Percentiles rank a stretch among this genome's conserved stretches.
These are phyloP conservation scores for Aspergillus sclerotioniger DNA, from an alignment of 495 filamentous ascomycete genomes.

Conservation along the genomic window DNA sequence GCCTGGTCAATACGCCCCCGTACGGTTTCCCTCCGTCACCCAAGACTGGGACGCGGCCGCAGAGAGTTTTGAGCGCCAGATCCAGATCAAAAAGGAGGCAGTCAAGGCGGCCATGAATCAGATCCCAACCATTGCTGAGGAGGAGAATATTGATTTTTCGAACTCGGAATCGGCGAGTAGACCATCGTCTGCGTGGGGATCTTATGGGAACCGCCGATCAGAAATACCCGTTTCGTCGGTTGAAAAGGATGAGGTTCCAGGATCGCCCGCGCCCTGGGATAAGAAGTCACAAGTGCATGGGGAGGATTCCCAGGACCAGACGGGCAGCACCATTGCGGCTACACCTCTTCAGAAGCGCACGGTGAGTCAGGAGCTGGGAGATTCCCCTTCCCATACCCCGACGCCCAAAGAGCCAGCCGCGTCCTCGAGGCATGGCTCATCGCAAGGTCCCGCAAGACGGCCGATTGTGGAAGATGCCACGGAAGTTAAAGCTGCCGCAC, in stretches of 20 bases:
- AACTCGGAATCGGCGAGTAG: background rate
- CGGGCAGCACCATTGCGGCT: background rate
- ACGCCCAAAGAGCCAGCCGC: background rate
- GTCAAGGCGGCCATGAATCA: slow-evolving; percentile 10
- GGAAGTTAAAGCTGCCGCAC: background rate
- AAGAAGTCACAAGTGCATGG: background rate
- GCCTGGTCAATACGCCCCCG: slow-evolving; percentile 16
- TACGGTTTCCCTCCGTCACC: slow-evolving; percentile 34
- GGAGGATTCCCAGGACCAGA: background rate
- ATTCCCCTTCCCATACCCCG: slow-evolving; percentile 14
- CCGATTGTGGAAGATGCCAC: background rate
- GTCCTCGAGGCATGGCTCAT: background rate
- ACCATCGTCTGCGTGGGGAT: background rate
- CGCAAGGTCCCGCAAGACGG: background rate
- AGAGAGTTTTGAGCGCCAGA: slow-evolving; percentile 13
- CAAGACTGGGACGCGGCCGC: slow-evolving; percentile 35
- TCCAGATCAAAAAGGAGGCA: slow-evolving; percentile 15
- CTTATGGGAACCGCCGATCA: slow-evolving; percentile 1
- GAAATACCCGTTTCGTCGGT: slow-evolving; percentile 29
- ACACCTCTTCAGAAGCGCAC: slow-evolving; percentile 12
- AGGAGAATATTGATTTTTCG: slow-evolving; percentile 6
- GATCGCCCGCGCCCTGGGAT: slow-evolving; percentile 8
- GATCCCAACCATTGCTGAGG: slow-evolving; percentile 12
- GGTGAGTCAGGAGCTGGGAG: slow-evolving; percentile 30
- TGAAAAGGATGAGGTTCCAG: slow-evolving; percentile 20